Percentiles rank a stretch among this genome's conserved stretches.
Evolutionary conservation across 2,329 filamentous ascomycete species (phyloP).

Genomic region (Pyricularia sp.): DNA sequence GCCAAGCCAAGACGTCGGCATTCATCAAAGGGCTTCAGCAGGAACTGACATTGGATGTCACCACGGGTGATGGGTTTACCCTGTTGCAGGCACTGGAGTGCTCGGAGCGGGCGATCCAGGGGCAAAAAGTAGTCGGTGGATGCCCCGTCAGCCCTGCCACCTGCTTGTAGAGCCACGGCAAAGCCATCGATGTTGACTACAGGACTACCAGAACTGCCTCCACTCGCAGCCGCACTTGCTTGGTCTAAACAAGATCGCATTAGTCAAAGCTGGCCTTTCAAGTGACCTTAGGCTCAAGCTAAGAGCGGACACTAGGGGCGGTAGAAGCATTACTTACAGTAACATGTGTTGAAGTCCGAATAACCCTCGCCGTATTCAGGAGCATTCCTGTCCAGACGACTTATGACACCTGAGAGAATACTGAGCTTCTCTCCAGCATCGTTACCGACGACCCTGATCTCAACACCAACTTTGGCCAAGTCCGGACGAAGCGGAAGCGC

Average conservation of each 20-base stretch:
- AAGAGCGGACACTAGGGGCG: background rate
- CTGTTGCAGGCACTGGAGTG: slow-evolving; percentile 75
- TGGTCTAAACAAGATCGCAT: slow-evolving; percentile 41
- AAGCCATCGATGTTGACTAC: slow-evolving; percentile 93
- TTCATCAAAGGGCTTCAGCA: slow-evolving; percentile 95
- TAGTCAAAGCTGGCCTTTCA: background rate
- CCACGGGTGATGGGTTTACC: slow-evolving; percentile 72
- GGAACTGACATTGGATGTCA: slow-evolving; percentile 96
- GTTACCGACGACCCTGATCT: slow-evolving; percentile 96
- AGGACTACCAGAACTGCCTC: slow-evolving; percentile 95
- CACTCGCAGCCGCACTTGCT: slow-evolving; percentile 91
- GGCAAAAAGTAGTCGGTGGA: slow-evolving; percentile 97
- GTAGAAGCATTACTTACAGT: slow-evolving; percentile 36
- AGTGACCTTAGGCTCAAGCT: background rate
- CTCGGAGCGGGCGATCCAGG: slow-evolving; percentile 79
- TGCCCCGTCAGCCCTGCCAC: slow-evolving; percentile 85
- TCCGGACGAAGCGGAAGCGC: slow-evolving; percentile 77
- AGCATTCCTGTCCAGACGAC: slow-evolving; percentile 88
- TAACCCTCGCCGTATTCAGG: slow-evolving; percentile 97
- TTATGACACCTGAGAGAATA: slow-evolving; percentile 95
- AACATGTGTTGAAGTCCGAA: slow-evolving; percentile 92
- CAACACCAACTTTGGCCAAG: slow-evolving; percentile 78
- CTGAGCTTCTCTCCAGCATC: slow-evolving; percentile 97
- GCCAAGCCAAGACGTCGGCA: slow-evolving; percentile 82
- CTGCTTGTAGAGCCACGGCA: slow-evolving; percentile 87